phyloP scores from a whole-genome alignment of 192 early-diverging fungal genomes.

The Thoreauomyces humboldtii region DNA sequence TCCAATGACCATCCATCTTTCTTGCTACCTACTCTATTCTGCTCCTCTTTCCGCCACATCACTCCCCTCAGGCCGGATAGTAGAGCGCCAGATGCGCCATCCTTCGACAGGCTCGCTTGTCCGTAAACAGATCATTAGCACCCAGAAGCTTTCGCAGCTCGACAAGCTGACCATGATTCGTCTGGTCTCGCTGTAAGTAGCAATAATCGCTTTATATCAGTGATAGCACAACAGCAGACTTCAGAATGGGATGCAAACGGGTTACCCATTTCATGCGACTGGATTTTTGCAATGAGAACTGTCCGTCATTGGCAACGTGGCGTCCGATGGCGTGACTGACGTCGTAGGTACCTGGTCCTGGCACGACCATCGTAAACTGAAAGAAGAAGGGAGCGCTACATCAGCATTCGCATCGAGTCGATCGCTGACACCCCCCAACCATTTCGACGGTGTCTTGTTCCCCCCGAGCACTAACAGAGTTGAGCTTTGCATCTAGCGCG shows the following conservation, averaged over 20 bases:
- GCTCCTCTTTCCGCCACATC: too few relatives aligned
- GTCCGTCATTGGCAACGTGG: constrained; percentile 43
- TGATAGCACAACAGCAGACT: too few relatives aligned
- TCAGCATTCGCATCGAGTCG: not conserved
- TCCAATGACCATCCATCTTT: too few relatives aligned
- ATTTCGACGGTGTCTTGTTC: not conserved
- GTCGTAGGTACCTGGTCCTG: constrained; percentile 31
- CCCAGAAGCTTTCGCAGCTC: constrained; percentile 41
- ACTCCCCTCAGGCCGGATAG: constrained; percentile 22
- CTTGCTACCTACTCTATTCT: too few relatives aligned
- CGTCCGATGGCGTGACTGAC: constrained; percentile 49
- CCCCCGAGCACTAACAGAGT: not conserved
- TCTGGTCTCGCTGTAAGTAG: constrained; percentile 37
- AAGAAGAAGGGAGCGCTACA: not conserved
- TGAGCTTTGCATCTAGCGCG: constrained; percentile 2
- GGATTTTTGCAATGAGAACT: constrained; percentile 43
- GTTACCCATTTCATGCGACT: constrained; percentile 37
- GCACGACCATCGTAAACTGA: not conserved
- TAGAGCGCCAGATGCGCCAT: constrained; percentile 52
- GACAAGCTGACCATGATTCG: constrained; percentile 33
- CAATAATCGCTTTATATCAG: too few relatives aligned
- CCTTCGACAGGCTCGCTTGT: constrained; percentile 44
- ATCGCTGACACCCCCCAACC: not conserved
- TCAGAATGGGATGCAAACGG: not conserved
- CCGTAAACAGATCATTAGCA: constrained; percentile 46